These are phyloP conservation scores for Cenchrus fungigraminus DNA, from an alignment of 176 grass and related monocot species.

Conservation along the genomic window DNA sequence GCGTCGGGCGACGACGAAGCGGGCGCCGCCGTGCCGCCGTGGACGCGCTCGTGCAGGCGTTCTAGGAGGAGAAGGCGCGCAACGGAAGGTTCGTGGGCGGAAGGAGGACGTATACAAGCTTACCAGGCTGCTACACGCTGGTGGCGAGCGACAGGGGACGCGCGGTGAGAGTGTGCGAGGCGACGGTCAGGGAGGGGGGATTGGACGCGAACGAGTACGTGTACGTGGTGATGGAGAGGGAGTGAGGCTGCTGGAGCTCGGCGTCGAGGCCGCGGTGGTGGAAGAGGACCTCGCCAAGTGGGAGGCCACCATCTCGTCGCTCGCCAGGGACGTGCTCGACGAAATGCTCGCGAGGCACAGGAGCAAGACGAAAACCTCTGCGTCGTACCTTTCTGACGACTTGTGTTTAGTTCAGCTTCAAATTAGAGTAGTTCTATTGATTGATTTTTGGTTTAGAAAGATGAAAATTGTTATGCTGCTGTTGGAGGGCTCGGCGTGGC, in stretches of 20 bases:
- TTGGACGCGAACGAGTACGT: conserved; percentile 71
- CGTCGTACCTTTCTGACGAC: conserved; percentile 10
- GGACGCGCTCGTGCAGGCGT: conserved; percentile 69
- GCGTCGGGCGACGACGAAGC: conserved; percentile 28
- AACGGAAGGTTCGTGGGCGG: conserved; percentile 48
- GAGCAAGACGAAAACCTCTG: conserved; percentile 11
- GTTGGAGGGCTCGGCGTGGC: not conserved
- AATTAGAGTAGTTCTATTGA: not conserved
- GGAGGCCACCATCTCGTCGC: conserved; percentile 49
- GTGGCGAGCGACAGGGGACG: conserved; percentile 58
- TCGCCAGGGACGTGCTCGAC: conserved; percentile 57
- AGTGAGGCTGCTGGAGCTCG: conserved; percentile 70
- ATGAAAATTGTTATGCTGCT: not conserved
- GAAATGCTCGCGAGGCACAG: conserved; percentile 50
- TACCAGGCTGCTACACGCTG: conserved; percentile 68
- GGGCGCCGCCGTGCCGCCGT: conserved; percentile 50
- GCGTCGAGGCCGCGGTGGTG: conserved; percentile 58
- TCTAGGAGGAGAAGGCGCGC: conserved; percentile 76
- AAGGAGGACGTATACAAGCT: conserved; percentile 71
- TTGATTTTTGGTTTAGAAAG: not conserved
- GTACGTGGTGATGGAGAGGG: conserved; percentile 65
- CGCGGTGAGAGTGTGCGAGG: conserved; percentile 66
- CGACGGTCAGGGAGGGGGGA: conserved; percentile 51
- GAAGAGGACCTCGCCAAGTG: conserved; percentile 68
- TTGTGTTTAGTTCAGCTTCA: not conserved